Conservation (phyloP, 2,329 filamentous ascomycete species). For the Aspergillus sp. region DNA sequence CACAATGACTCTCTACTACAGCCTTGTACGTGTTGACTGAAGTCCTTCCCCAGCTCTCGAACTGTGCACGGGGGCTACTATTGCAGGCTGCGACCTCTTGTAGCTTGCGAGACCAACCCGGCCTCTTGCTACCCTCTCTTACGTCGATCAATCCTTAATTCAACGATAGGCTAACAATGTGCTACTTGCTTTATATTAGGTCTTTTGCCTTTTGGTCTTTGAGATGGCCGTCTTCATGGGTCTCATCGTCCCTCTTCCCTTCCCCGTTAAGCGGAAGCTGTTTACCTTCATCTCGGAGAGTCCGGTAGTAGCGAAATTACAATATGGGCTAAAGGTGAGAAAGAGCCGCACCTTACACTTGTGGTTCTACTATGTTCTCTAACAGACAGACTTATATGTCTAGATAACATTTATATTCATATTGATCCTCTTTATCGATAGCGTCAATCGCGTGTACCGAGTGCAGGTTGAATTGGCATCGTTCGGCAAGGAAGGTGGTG, state of each 20-base stretch:
- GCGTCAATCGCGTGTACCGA: conserved; percentile 90
- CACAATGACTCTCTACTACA: conserved; percentile 64
- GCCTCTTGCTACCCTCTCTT: too few species aligned
- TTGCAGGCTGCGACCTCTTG: background rate
- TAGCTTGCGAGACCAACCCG: background rate
- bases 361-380: too few species aligned
- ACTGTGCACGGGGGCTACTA: too few species aligned
- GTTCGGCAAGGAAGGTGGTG: conserved; percentile 54
- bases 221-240: conserved; percentile 45
- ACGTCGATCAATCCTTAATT: too few species aligned
- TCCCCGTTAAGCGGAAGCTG: conserved; percentile 73
- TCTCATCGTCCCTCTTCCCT: conserved; percentile 71
- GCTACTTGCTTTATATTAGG: conserved; percentile 23
- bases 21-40: conserved; percentile 44
- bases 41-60: too few species aligned
- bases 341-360: too few species aligned
- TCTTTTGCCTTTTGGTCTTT: conserved; percentile 42
- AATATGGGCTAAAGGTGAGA: conserved; percentile 84
- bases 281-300: conserved; percentile 96
- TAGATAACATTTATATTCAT: conserved; percentile 98
- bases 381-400: background rate
- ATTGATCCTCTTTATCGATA: conserved; percentile 94
- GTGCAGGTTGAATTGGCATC: conserved; percentile 81
- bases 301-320: conserved; percentile 75
- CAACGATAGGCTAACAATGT: background rate